A percentile compares a stretch with the other conserved stretches of the same genome.
These are phyloP conservation scores for Wickerhamomyces mucosus DNA, from an alignment of 805 yeast species.

Conservation along the genomic window DNA sequence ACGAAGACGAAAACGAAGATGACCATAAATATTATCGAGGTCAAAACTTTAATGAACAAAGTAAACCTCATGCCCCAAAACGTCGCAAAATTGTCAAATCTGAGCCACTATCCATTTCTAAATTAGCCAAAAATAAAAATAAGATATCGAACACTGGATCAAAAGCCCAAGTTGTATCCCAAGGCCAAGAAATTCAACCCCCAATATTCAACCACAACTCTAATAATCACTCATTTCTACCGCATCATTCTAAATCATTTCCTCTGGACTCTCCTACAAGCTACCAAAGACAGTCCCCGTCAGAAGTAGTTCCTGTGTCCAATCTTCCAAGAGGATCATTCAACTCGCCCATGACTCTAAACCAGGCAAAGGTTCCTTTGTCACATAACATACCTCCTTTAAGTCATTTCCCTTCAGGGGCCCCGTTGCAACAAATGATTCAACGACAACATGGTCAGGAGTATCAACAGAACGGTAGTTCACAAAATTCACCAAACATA, in stretches of 20 bases:
- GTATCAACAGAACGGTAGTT: no score
- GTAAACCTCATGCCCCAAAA: slow-evolving; percentile 4
- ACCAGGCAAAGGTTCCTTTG: no score
- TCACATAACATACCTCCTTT: no score
- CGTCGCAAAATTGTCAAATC: slow-evolving; percentile 3
- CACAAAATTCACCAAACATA: no score
- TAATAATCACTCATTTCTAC: not conserved
- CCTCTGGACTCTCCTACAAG: no score
- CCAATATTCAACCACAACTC: slow-evolving; percentile 2
- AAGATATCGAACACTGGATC: slow-evolving; percentile 1
- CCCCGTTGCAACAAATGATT: slow-evolving; percentile 1
- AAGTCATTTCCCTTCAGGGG: no score
- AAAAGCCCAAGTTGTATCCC: not conserved
- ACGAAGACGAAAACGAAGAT: slow-evolving; percentile 1
- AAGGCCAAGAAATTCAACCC: slow-evolving; percentile 3
- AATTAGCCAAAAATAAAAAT: slow-evolving; percentile 1
- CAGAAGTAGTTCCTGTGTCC: no score
- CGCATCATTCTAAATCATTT: no score
- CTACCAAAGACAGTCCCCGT: no score
- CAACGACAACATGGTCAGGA: no score
- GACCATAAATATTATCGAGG: slow-evolving; percentile 1
- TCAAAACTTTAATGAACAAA: not conserved
- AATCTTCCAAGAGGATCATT: no score
- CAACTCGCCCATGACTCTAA: no score
- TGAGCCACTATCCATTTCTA: slow-evolving; percentile 1